Conservation (phyloP, 192 early-diverging fungal species). For the Umbelopsis ramanniana region DNA sequence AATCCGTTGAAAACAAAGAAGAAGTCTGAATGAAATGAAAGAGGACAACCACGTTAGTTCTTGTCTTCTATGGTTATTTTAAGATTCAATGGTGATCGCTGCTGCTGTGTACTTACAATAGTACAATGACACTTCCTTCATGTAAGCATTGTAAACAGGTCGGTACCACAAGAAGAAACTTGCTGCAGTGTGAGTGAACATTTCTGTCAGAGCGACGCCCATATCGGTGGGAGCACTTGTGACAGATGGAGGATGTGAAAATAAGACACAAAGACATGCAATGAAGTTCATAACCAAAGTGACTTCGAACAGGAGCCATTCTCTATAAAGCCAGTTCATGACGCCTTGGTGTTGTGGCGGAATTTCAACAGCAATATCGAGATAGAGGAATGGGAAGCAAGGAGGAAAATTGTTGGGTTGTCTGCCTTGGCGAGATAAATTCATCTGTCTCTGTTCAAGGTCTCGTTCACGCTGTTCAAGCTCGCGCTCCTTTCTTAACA, state of each 20-base stretch:
- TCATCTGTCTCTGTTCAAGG: slow-evolving; percentile 65
- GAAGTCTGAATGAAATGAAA: slow-evolving; percentile 58
- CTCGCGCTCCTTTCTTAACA: slow-evolving; percentile 73
- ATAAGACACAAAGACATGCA: slow-evolving; percentile 74
- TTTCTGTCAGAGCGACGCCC: slow-evolving; percentile 74
- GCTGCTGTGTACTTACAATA: slow-evolving; percentile 58
- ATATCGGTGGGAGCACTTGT: slow-evolving; percentile 76
- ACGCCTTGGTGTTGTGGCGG: slow-evolving; percentile 65
- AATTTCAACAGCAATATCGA: slow-evolving; percentile 76
- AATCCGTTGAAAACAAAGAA: slow-evolving; percentile 88
- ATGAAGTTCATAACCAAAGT: slow-evolving; percentile 80
- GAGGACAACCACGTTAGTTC: not conserved
- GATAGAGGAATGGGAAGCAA: slow-evolving; percentile 82
- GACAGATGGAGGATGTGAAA: slow-evolving; percentile 66
- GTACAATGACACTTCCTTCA: slow-evolving; percentile 86
- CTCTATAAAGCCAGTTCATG: slow-evolving; percentile 69
- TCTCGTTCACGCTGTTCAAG: slow-evolving; percentile 77
- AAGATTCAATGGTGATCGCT: not conserved
- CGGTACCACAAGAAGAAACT: slow-evolving; percentile 91
- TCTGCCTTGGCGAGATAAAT: slow-evolving; percentile 66
- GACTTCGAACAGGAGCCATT: slow-evolving; percentile 75
- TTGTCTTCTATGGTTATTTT: not conserved
- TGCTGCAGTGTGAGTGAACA: slow-evolving; percentile 74
- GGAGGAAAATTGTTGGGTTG: slow-evolving; percentile 76
- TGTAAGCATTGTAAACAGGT: slow-evolving; percentile 86